A percentile compares a stretch with the other conserved stretches of the same genome.
Conservation (phyloP, 2,329 filamentous ascomycete genomes). For the Daldinia sp. region DNA sequence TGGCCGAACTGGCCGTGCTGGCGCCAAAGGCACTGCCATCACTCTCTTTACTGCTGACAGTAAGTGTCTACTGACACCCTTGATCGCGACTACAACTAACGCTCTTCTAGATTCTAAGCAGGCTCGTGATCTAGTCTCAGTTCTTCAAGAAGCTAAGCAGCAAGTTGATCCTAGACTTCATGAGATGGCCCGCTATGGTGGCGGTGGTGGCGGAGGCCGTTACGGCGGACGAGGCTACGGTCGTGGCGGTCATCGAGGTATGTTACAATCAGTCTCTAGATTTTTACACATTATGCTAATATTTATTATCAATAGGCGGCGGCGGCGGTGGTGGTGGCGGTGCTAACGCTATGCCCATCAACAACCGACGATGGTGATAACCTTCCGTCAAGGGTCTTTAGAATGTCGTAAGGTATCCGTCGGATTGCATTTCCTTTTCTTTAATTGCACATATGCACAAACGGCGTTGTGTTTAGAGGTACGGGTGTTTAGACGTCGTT, state of each 20-base stretch:
- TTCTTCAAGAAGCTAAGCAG: constrained; percentile 96
- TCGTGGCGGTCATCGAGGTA: constrained; percentile 58
- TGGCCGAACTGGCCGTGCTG: constrained; percentile 94
- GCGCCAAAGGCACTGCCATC: constrained; percentile 93
- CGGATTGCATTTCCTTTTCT: constrained; percentile 32
- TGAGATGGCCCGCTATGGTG: constrained; percentile 94
- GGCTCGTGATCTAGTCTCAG: constrained; percentile 93
- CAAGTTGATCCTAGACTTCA: constrained; percentile 94
- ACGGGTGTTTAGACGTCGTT: constrained; percentile 47
- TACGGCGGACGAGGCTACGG: constrained; percentile 74
- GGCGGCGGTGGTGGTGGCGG: constrained; percentile 56
- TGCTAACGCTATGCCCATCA: constrained; percentile 49
- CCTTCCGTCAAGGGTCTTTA: constrained; percentile 7
- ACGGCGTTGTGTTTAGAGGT: constrained; percentile 48
- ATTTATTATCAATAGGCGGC: constrained; percentile 45
- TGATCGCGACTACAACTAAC: constrained; percentile 47
- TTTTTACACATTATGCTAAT: constrained; percentile 8
- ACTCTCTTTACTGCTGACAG: constrained; percentile 99
- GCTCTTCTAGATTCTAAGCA: constrained; percentile 78
- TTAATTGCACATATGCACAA: constrained; percentile 45
- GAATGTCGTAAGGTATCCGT: constrained; percentile 26
- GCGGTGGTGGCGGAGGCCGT: constrained; percentile 78
- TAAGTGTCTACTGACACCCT: constrained; percentile 63
- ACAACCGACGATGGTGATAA: constrained; percentile 48
- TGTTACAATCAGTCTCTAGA: constrained; percentile 38